These are phyloP conservation scores for Neurospora crassa DNA, from an alignment of 2,329 filamentous ascomycete genomes.

Conservation along the genomic window DNA sequence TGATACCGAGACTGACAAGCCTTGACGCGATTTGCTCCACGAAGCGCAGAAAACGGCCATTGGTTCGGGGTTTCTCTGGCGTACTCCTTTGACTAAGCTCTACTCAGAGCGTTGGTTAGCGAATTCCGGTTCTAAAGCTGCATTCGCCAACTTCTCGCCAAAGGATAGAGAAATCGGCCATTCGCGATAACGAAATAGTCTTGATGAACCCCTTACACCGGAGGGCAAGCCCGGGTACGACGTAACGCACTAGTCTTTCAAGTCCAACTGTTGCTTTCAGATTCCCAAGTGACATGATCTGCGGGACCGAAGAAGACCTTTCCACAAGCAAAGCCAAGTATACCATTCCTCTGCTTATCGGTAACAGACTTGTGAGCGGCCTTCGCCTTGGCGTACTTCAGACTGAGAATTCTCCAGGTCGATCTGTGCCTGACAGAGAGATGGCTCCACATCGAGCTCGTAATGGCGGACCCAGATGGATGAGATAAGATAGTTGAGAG, in stretches of 20 bases:
- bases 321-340: not conserved
- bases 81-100: not conserved
- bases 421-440: not conserved
- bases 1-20: not conserved
- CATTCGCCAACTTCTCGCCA: not conserved
- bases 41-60: not conserved
- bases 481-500: not conserved
- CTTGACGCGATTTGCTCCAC: not conserved
- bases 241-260: constrained; percentile 10
- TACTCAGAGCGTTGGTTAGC: not conserved
- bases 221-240: constrained; percentile 2
- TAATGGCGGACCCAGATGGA: not conserved
- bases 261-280: not conserved
- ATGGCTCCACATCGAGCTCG: not conserved
- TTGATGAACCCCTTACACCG: not conserved
- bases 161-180: not conserved
- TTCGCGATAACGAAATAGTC: not conserved
- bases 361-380: not conserved
- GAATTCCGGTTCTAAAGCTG: not conserved
- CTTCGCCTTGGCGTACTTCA: not conserved
- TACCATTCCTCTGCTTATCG: not conserved
- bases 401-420: not conserved
- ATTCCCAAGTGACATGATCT: not conserved
- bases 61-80: not conserved
- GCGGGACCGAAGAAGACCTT: not conserved